Base-by-base conservation (phyloP, 768 basidiomycete species). In the Postia placenta region DNA sequence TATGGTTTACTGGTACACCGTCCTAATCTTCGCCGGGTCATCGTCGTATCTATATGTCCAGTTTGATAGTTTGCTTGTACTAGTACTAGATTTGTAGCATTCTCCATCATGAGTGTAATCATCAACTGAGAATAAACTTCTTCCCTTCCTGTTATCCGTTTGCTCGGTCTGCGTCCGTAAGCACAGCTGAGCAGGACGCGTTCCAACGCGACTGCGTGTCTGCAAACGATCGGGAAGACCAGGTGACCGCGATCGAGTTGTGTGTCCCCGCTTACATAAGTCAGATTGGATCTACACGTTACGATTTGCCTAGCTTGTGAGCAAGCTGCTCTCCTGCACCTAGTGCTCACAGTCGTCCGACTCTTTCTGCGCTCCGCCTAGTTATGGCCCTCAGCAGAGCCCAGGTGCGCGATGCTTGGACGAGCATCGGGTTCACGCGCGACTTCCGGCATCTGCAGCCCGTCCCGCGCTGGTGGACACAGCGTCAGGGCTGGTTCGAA, bases 391-490 rank as follows among this genome's bases (percentile, higher is more conserved):
- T 42, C 22, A 42, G 22, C 22, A 42, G 24, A 25, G 19, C 42
- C 5, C 42, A 42, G 17, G 22, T 42, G 9, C 42, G 42, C 7
- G 24, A 42, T 26, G 22, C 19, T 22, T 23, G 9, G 5, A 26
- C 24, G 9, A 11, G 7, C 19, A 7, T 42, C 23, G 42, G 45
- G 14, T 46, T 39, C 38, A 39, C 38, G 12, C 38, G 38, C 15
- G 72, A 83, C 59, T 82, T 85, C 60, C 76, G 78, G 49, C 85
- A 87, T 59, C 69, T 87, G 35, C 70, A 76, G 22, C 74, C 76
- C 48, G 70, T 84, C 40, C 81, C 83, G n/a, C 75, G 76, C 51
- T 67, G 69, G 53, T 79, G 74, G 73, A 44, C 65, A 46, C 71
- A 74, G 58, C 70, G 73, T 44, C 61, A 60, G 52, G 67, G 70